These are phyloP conservation scores for Hansenula lynferdii DNA, from an alignment of 1,139 yeast species.

Conservation along the genomic window DNA sequence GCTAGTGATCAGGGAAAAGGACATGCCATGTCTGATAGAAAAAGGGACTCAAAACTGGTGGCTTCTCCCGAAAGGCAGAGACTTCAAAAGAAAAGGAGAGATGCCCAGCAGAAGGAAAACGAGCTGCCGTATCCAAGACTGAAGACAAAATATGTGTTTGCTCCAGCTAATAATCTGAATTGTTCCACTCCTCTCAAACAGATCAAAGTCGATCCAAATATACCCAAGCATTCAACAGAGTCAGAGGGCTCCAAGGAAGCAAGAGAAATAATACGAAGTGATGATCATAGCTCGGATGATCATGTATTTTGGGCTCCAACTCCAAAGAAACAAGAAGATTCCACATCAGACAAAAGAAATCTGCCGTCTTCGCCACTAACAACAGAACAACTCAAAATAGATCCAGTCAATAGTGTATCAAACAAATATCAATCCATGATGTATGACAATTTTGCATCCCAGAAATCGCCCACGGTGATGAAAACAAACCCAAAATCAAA, in stretches of 20 bases:
- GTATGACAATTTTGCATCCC: constrained; percentile 17
- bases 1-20: no score
- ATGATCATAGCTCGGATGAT: constrained; percentile 20
- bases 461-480: constrained; percentile 15
- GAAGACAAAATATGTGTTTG: constrained; percentile 8
- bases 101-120: constrained; percentile 5
- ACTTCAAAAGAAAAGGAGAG: constrained; percentile 9
- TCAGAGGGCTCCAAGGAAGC: not conserved
- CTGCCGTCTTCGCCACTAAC: constrained; percentile 21
- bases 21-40: constrained; percentile 2
- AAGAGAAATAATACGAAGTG: constrained; percentile 5
- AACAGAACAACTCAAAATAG: constrained; percentile 10
- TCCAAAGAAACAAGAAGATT: constrained; percentile 11
- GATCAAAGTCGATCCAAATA: constrained; percentile 8
- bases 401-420: constrained; percentile 13
- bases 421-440: constrained; percentile 14
- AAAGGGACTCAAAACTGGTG: constrained; percentile 1
- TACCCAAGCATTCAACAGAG: not conserved
- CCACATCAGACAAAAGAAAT: constrained; percentile 2
- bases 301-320: constrained; percentile 24
- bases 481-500: not conserved
- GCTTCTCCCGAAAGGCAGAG: constrained; percentile 2
- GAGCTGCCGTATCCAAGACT: not conserved
- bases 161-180: constrained; percentile 7
- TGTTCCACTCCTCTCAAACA: constrained; percentile 10